Base-by-base conservation (phyloP, 345 rosid genomes). In the Xanthoceras sorbifolium region DNA sequence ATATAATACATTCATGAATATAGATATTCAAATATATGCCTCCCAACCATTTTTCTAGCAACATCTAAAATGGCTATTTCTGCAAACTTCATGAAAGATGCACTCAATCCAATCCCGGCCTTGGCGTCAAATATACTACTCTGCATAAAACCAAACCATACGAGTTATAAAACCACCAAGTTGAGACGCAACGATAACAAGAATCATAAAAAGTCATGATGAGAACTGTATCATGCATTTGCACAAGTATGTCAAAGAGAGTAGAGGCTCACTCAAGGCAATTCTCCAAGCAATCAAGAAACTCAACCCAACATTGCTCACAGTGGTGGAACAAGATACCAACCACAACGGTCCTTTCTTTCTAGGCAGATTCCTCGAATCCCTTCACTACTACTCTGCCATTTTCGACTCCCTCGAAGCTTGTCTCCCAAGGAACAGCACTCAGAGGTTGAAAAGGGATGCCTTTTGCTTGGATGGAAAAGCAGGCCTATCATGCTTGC, bases 41-140 rank as follows among this genome's bases (percentile, higher is more conserved):
- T n/a, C n/a, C n/a, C n/a, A n/a, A n/a, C n/a, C n/a, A n/a, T n/a
- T n/a, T n/a, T n/a, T n/a, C n/a, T n/a, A n/a, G n/a, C n/a, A n/a
- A n/a, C n/a, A n/a, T n/a, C n/a, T n/a, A n/a, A n/a, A n/a, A n/a
- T n/a, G n/a, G n/a, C n/a, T n/a, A n/a, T 28, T 26, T n/a, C 20
- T 8, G 38, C 92, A 44, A 97, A 85, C 88, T 97, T 97, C 90
- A 88, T 88, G 85, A 97, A 94, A 31, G 96, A 92, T 72, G 66
- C 69, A 71, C 86, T 89, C 85, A 97, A 82, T 42, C 97, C 99
- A 65, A 97, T 97, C 66, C 99, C 99, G 9, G 99, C 99, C 71
- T 92, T 92, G 36, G 99, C 98, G 52, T 97, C 99, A 44, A 97
- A 97, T 84, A 97, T 94, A 85, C 98, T 97, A 97, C 88, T 98